phyloP scores from a whole-genome alignment of 2,329 filamentous ascomycete species.

The Didymella arachidicola region DNA sequence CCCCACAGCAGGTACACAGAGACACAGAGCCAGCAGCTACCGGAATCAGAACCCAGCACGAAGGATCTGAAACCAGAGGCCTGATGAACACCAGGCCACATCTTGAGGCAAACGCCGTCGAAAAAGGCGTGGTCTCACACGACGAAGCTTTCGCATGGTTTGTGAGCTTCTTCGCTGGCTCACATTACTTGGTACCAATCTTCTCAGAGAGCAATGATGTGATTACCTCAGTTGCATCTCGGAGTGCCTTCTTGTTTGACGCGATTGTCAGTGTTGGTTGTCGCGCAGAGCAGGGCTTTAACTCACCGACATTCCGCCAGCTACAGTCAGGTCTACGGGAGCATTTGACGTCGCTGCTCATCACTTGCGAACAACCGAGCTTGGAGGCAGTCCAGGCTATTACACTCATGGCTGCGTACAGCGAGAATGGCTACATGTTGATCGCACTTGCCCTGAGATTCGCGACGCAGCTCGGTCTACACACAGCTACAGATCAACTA shows the following conservation, averaged over 20 bases:
- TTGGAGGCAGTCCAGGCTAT: constrained; percentile 63
- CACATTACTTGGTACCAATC: constrained; percentile 59
- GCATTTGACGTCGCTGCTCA: constrained; percentile 58
- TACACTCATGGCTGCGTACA: constrained; percentile 61
- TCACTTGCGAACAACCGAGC: constrained; percentile 51
- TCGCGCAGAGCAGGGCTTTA: constrained; percentile 55
- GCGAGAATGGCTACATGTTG: constrained; percentile 60
- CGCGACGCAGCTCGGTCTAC: constrained; percentile 59
- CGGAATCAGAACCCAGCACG: not conserved
- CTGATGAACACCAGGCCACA: not conserved
- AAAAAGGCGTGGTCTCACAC: constrained; percentile 37
- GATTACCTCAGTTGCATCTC: constrained; percentile 54
- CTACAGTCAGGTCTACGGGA: constrained; percentile 44
- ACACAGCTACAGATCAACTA: constrained; percentile 50
- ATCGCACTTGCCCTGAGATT: constrained; percentile 61
- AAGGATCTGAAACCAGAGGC: not conserved
- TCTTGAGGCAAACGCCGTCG: constrained; percentile 28
- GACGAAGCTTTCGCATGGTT: constrained; percentile 34
- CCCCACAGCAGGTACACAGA: not conserved
- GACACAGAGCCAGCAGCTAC: not conserved
- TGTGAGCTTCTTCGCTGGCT: constrained; percentile 42
- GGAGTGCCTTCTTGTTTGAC: constrained; percentile 61
- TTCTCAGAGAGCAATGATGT: constrained; percentile 58
- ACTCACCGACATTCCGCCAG: constrained; percentile 49
- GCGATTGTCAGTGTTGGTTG: constrained; percentile 62